Conservation (phyloP, 2,329 filamentous ascomycete species). For the Aspergillus fumigatus region DNA sequence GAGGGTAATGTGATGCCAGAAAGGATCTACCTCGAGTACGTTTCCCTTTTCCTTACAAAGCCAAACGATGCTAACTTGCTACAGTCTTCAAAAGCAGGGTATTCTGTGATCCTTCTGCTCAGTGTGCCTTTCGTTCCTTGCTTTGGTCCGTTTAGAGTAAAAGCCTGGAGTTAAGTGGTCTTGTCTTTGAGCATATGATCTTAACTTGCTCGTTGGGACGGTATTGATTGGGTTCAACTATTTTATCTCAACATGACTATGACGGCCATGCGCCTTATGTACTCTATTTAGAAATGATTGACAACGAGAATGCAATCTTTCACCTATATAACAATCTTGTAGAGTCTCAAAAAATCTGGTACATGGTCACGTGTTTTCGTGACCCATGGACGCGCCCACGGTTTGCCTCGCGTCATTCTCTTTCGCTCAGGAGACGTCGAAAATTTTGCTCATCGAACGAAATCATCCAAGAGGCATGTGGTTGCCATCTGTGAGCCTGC, state of each 20-base stretch:
- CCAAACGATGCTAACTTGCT: conserved; percentile 18
- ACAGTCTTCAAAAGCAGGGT: conserved; percentile 76
- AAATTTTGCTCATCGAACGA: not conserved
- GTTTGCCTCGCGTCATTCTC: conserved; percentile 3
- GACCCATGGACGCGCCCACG: conserved; percentile 26
- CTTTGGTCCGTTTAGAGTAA: conserved; percentile 13
- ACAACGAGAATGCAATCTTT: not conserved
- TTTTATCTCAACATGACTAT: not conserved
- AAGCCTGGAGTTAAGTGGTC: conserved; percentile 30
- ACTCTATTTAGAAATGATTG: not conserved
- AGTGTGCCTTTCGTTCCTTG: conserved; percentile 1
- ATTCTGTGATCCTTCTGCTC: conserved; percentile 56
- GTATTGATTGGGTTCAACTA: not conserved
- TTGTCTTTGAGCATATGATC: conserved; percentile 10
- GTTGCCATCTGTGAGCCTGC: not conserved
- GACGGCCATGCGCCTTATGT: not conserved
- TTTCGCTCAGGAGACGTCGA: not conserved
- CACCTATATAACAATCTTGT: not conserved
- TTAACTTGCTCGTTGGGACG: conserved; percentile 3
- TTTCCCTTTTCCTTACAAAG: conserved; percentile 7
- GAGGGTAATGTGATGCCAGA: conserved; percentile 99
- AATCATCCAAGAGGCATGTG: not conserved
- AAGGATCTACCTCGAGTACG: conserved; percentile 85
- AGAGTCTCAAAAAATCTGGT: not conserved
- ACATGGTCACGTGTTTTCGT: conserved; percentile 29